Evolutionary conservation across 208 protist genomes (phyloP).

Genomic region (Leishmania turanica): DNA sequence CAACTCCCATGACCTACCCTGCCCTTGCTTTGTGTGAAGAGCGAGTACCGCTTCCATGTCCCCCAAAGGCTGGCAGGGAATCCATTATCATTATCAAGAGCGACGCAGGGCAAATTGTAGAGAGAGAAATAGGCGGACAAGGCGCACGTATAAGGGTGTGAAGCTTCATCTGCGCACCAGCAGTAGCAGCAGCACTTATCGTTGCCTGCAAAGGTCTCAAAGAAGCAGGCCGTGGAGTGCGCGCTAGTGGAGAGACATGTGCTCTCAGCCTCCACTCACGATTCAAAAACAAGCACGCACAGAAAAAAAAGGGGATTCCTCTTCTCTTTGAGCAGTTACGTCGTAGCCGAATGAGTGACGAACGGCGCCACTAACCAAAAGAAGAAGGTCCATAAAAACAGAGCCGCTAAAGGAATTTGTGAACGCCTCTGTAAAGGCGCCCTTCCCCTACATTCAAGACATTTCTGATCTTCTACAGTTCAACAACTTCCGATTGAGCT

Average conservation of each 20-base stretch:
- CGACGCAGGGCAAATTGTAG: not conserved
- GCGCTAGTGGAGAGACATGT: not conserved
- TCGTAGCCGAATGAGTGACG: not conserved
- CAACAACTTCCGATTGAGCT: conserved; percentile 4
- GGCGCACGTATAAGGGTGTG: no score
- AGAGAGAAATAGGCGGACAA: conserved; percentile 8
- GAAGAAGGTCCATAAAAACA: not conserved
- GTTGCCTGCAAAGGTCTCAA: not conserved
- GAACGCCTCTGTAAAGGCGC: not conserved
- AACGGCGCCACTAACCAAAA: not conserved
- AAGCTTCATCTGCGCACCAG: not conserved
- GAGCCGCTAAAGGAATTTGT: no score
- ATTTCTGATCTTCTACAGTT: not conserved
- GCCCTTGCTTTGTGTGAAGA: conserved; percentile 10
- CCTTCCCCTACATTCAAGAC: not conserved
- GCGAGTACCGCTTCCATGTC: conserved; percentile 30
- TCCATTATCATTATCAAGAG: not conserved
- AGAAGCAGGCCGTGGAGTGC: not conserved
- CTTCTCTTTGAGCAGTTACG: not conserved
- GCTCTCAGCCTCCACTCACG: not conserved
- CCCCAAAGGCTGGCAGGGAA: not conserved
- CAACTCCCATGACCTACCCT: conserved; percentile 5
- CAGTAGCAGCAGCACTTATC: not conserved
- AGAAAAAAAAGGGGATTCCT: not conserved
- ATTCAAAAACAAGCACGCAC: not conserved